Base-by-base conservation (phyloP, 2,329 filamentous ascomycete species). In the Fusarium hainanense region DNA sequence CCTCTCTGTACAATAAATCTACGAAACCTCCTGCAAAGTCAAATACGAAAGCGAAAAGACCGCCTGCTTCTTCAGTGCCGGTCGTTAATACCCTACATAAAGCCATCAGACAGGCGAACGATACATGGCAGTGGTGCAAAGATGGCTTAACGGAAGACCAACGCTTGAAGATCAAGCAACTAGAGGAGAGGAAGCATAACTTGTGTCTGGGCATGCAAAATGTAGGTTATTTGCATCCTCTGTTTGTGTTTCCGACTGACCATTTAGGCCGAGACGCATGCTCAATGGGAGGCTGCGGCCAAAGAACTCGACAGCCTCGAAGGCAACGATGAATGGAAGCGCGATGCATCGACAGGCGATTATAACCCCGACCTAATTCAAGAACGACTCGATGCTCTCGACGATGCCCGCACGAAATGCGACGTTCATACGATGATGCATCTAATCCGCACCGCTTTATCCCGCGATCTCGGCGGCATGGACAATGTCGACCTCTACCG, bases 391-490 rank as follows among this genome's bases (percentile, higher is more conserved):
- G 82, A 84, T 55, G 89, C 93, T 69, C 85, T 98, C 63, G 91
- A 97, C 70, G 85, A 91, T 13, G 94, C 93, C 18, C 88, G 92
- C 7, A 83, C 85, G 13, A 90, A 86, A 68, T 89, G 89, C 70
- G 93, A 98, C 78, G 85, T 93, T 57, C 87, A 86, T 66, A 85
- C 86, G 58, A 96, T 97, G 91, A 85, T 96, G 75, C 90, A 93
- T 75, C 84, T 96, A 40, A 85, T 97, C 40, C 89, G 94, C 28
- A 97, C 93, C 2, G 86, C 92, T 3, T 81, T 98, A 50, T 93
- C 91, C 41, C 90, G 94, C 46, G 90, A 94, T 73, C 82, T 97
- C 12, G 94, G 93, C 10, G 92, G 92, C 54, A 97, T 98, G 91
- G 93, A 92, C 66, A 92, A 94, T 75, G 86, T 91, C 43, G 87